A percentile compares a stretch with the other conserved stretches of the same genome.
phyloP scores from a whole-genome alignment of 2,329 filamentous ascomycete species.

The Truncatella angustata region DNA sequence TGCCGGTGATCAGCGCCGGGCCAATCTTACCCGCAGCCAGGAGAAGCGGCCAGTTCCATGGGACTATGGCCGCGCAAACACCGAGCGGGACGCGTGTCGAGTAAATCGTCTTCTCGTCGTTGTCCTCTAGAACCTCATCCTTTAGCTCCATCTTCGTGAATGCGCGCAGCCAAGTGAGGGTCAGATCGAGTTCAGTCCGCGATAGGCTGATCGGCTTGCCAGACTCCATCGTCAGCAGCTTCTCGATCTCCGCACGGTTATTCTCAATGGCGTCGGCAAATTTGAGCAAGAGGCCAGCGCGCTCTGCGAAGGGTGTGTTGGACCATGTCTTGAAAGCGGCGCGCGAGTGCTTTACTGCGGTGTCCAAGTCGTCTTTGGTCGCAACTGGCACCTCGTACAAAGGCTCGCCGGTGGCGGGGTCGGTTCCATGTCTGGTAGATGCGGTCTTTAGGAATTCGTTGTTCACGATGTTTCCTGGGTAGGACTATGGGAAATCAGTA shows the following conservation, averaged over 20 bases:
- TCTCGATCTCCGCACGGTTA: constrained; percentile 17
- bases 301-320: constrained; percentile 20
- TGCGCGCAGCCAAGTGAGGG: constrained; percentile 26
- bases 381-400: constrained; percentile 36
- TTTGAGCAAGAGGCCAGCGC: constrained; percentile 18
- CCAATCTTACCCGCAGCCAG: constrained; percentile 39
- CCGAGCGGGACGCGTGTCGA: constrained; percentile 26
- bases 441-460: constrained; percentile 4
- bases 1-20: constrained; percentile 43
- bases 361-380: constrained; percentile 35
- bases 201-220: constrained; percentile 29
- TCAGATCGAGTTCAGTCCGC: constrained; percentile 19
- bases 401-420: constrained; percentile 32
- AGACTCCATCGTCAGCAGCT: constrained; percentile 24
- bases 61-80: constrained; percentile 35
- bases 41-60: constrained; percentile 46
- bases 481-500: neutral
- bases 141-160: constrained; percentile 30
- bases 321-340: constrained; percentile 37
- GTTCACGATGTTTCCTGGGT: constrained; percentile 12
- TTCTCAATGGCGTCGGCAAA: constrained; percentile 25
- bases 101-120: constrained; percentile 29
- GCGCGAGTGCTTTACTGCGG: constrained; percentile 34
- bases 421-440: constrained; percentile 12
- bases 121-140: constrained; percentile 39